A percentile compares a stretch with the other conserved stretches of the same genome.
phyloP scores from a whole-genome alignment of 176 grass and related monocot species.

The Triticum dicoccoides region DNA sequence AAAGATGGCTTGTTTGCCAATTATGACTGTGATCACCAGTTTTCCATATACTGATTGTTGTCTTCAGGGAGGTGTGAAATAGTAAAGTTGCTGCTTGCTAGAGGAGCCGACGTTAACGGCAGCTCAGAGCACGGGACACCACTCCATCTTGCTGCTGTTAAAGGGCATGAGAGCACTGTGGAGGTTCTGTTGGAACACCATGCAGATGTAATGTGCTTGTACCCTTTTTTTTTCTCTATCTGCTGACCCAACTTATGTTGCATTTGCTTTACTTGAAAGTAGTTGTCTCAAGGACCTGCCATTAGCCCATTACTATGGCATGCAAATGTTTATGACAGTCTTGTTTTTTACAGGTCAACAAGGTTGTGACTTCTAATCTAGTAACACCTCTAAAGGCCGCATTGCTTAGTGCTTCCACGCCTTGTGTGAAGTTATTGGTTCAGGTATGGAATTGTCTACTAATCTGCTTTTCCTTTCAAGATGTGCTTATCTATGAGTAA shows the following conservation, averaged over 20 bases:
- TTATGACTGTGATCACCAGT: neutral
- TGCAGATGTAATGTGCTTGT: neutral
- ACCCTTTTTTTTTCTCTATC: neutral
- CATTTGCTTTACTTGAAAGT: neutral
- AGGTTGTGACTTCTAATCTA: neutral
- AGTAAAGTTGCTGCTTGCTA: constrained; percentile 27
- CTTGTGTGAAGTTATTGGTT: constrained; percentile 1
- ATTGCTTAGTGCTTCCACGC: neutral
- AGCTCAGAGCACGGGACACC: constrained; percentile 13
- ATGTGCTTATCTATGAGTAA: neutral
- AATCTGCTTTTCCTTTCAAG: neutral
- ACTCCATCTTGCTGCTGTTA: neutral
- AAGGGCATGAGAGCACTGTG: neutral
- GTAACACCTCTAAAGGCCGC: neutral
- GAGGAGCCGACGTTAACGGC: constrained; percentile 16
- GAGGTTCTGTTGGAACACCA: constrained; percentile 3
- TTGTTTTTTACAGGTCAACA: neutral
- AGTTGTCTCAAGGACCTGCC: neutral
- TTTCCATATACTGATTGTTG: neutral
- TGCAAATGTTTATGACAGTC: neutral
- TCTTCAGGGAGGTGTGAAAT: constrained; percentile 34
- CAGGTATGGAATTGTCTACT: neutral
- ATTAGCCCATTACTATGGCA: neutral
- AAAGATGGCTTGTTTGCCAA: neutral
- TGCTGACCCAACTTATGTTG: neutral